Percentiles rank a stretch among this genome's conserved stretches.
Evolutionary conservation across 1,284 basidiomycete species (phyloP).

Genomic region (Ceratobasidium sp.): DNA sequence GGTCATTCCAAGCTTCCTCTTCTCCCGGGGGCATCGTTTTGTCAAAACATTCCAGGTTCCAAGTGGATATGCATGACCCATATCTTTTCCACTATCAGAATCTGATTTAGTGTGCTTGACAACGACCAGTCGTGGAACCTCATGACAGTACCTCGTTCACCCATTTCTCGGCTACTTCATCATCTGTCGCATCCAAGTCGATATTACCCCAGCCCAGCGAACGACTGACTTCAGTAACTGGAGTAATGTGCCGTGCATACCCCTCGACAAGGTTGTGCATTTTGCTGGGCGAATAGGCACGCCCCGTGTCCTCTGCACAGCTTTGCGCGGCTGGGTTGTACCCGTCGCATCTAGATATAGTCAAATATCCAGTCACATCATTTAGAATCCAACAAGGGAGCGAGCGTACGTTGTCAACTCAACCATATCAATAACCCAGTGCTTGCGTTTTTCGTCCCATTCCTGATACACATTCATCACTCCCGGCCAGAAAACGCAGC

Average conservation of each 20-base stretch:
- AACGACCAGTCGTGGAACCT: background rate
- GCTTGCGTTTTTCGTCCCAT: constrained; percentile 5
- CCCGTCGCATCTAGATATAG: background rate
- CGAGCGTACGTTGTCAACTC: background rate
- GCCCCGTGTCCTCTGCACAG: constrained; percentile 15
- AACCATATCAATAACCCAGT: constrained; percentile 1
- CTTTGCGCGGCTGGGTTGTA: background rate
- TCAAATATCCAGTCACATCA: background rate
- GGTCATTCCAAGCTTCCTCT: constrained; percentile 29
- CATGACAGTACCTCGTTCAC: background rate
- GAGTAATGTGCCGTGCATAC: constrained; percentile 5
- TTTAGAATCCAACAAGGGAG: background rate
- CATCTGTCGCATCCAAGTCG: constrained; percentile 3
- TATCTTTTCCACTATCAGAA: constrained; percentile 1
- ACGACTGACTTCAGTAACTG: constrained; percentile 6
- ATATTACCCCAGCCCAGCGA: constrained; percentile 14
- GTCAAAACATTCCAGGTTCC: constrained; percentile 2
- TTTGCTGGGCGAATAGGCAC: background rate
- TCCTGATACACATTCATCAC: background rate
- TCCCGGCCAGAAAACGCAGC: constrained; percentile 6
- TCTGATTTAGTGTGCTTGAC: background rate
- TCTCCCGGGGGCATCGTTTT: constrained; percentile 19
- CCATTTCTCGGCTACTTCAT: constrained; percentile 16
- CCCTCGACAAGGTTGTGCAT: constrained; percentile 13
- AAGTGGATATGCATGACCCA: constrained; percentile 27